Evolutionary conservation across 2,329 filamentous ascomycete species (phyloP), one percentile per base, ranked within the genome.

Genomic region (Botrytis fabae): DNA sequence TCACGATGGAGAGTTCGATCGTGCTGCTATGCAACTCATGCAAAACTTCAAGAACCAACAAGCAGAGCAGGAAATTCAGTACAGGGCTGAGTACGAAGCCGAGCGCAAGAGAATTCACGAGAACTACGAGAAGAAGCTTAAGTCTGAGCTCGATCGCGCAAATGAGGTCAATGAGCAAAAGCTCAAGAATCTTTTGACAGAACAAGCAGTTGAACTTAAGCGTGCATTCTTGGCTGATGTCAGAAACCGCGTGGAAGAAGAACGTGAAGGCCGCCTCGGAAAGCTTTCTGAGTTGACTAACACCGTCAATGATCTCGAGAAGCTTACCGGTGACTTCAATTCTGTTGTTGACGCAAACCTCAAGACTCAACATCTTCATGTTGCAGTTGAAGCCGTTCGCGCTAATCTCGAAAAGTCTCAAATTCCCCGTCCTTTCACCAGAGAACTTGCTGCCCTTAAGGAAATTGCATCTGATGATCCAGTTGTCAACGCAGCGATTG

Each of bases 301-400:
- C 48, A 91, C 91, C 20, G 93, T 99, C 28, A 86, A 87, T 57
- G 93, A 97, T 78, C 90, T 99, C 20, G 95, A 98, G 84, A 91
- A 91, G 82, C 89, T 99, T 71, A 97, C 95, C 1, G 89, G 89
- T 1, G 92, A 94, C 77, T 98, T 94, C 94, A 97, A 95, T 83
- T 89, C 91, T 59, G 93, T 98, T 54, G 90, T 99, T 35, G 94
- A 98, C 81, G 87, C 89, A 74, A 98, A 96, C 84, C 89, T 98
- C 75, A 92, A 93, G 83, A 98, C 96, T 0, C 96, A 99, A 83
- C 95, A 98, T 84, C 90, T 99, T 42, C 94, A 98, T 81, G 94
- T 99, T 51, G 96, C 96, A 32, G 92, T 98, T 44, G 96, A 99
- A 81, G 94, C 95, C 57, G 94, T 98, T 69, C 92, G 93, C 77